Conservation (phyloP, 192 early-diverging fungal species). For the Funneliformis geosporum region DNA sequence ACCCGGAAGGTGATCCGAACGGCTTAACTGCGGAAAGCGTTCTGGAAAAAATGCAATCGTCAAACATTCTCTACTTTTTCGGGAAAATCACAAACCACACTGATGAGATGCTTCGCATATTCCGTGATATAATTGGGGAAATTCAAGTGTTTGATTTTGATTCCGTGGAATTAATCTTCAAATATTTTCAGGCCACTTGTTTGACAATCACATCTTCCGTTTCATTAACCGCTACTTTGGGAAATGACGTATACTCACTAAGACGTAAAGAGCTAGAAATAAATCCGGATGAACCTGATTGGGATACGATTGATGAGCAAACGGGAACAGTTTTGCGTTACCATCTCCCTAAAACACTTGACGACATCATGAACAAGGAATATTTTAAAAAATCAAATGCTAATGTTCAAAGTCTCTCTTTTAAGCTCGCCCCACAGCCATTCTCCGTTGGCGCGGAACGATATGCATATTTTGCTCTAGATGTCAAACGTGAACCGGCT, state of each 20-base stretch:
- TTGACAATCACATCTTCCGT: not conserved
- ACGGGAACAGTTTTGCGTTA: not conserved
- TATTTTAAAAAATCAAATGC: conserved; percentile 3
- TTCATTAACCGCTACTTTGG: not conserved
- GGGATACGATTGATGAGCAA: not conserved
- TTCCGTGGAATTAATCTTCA: not conserved
- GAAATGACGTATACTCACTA: not conserved
- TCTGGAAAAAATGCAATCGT: not conserved
- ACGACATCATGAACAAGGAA: not conserved
- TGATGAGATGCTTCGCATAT: conserved; percentile 20
- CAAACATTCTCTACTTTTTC: conserved; percentile 25
- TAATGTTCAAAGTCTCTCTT: not conserved
- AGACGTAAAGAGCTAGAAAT: conserved; percentile 3
- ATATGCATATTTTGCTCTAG: conserved; percentile 26
- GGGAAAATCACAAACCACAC: conserved; percentile 13
- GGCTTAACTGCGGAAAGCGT: conserved; percentile 25
- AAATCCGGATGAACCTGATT: not conserved
- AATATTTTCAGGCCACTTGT: conserved; percentile 17
- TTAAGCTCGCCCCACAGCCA: not conserved
- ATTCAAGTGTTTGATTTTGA: conserved; percentile 11
- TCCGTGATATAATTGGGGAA: conserved; percentile 2
- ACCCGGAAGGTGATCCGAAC: conserved; percentile 21
- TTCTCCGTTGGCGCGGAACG: conserved; percentile 22
- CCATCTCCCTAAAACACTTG: not conserved
- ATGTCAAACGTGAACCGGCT: not conserved